Base-by-base conservation (phyloP, 805 yeast genomes). In the Lipomyces orientalis region DNA sequence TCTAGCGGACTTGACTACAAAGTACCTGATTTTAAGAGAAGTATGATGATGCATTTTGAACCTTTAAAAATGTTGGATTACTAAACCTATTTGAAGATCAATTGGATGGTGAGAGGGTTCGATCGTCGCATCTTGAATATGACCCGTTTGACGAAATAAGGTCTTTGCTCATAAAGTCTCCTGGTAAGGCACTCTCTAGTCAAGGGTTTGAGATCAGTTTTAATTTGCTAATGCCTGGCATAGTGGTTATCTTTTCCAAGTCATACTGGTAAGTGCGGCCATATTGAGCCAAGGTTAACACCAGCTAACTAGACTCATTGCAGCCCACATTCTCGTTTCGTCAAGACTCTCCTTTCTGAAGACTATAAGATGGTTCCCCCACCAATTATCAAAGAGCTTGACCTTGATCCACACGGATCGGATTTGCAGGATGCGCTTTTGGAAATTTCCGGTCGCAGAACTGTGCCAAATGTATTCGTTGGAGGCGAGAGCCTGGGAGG, bases 401-500 rank as follows among this genome's bases (percentile, higher is more conserved):
- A 94, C 79, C 83, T 82, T 74, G 97, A 92, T 77, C 82, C 84
- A 60, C 84, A 91, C 76, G 98, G 98, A 1, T 77, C 80, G 2
- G 89, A 85, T 69, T 82, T 95, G 68, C 98, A 93, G 79, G 85
- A 81, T 19, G 89, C 89, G 77, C 83, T 95, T 62, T 89, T 83
- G 19, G 81, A 83, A 61, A 78, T 84, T 65, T 87, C 97, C 4
- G 96, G 95, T 6, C 87, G 97, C 73, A 80, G 80, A 35, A 94
- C 98, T 0, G 99, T 95, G 14, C 99, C 99, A 33, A 95, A 95
- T 76, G 85, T 95, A 25, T 82, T 91, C 63, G 85, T 94, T 63
- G 89, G 88, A 64, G 89, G 90, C 8, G 77, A 84, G 33, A 88
- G 94, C 59, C 84, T 90, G 71, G 99, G 99, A 52, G 99, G 99